Base-by-base conservation (phyloP, 2,329 filamentous ascomycete genomes). In the Zymoseptoria pseudotritici region DNA sequence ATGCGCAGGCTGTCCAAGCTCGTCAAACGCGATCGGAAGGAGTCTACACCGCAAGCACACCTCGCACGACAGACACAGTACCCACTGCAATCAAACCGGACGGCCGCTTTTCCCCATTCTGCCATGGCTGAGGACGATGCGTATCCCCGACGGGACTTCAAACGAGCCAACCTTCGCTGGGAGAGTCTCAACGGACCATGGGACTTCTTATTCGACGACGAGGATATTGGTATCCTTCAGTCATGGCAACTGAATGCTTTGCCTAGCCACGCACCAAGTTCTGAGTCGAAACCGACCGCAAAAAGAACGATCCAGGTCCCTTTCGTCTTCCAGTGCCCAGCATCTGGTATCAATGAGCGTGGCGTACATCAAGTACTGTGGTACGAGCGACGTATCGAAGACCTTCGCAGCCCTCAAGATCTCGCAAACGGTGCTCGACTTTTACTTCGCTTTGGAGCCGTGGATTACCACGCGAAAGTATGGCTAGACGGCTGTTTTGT, bases 131-230 rank as follows among this genome's bases (percentile, higher is more conserved):
- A 52, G n/a, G 60, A 36, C 4, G 31, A 36, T 36, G 6, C 31
- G 13, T 87, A 89, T 65, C 86, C 86, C 22, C 83, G 86, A 58
- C 85, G 86, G 0, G 85, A 88, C 73, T 88, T 87, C 71, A 70
- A 81, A 57, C 83, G 85, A 58, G 72, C 75, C 31, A 69, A 76
- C 24, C 77, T 86, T 26, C 78, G 75, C 53, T 88, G 86, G 86
- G 71, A 75, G 50, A 82, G 82, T 1, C 80, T 88, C 53, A 83
- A 88, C 64, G 85, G 85, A 0, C 74, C 78, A 5, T 88, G 86
- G 86, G 77, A 80, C 59, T 85, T 88, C 66, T 71, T 83, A 53
- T 88, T 87, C 61, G 86, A 89, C 70, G 86, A 88, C 67, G 75
- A 80, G 55, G 84, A 88, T 66, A 69, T 78, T 52, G 86, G 86